phyloP scores from a whole-genome alignment of 164 flowering plant genomes.

The Litsea cubeba region DNA sequence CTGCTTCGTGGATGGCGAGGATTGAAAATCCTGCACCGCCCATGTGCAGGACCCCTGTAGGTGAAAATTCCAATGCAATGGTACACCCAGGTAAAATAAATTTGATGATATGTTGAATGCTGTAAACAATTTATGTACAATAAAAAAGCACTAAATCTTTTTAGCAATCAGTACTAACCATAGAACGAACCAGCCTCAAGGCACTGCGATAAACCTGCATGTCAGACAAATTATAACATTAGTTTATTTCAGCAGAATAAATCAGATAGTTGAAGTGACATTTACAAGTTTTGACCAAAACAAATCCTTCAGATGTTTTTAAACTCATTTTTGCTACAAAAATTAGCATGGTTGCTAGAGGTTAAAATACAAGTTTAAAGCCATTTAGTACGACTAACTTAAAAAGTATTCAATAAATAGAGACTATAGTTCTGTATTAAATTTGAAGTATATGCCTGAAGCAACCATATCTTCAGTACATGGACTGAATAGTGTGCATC shows the following conservation, averaged over 20 bases:
- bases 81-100: too few relatives aligned
- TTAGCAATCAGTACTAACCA: constrained; percentile 50
- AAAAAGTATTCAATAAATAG: neutral
- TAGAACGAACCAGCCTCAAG: constrained; percentile 87
- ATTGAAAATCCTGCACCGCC: too few relatives aligned
- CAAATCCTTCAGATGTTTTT: neutral
- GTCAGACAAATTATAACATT: constrained; percentile 3
- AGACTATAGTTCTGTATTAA: neutral
- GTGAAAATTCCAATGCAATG: too few relatives aligned
- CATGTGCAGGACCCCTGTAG: too few relatives aligned
- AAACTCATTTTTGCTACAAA: neutral
- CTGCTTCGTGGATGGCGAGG: too few relatives aligned
- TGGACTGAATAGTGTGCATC: neutral
- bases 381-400: neutral
- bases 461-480: neutral
- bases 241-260: neutral
- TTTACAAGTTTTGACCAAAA: neutral
- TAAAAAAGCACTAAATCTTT: neutral
- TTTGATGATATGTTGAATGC: too few relatives aligned
- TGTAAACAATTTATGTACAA: neutral
- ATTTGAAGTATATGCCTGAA: neutral
- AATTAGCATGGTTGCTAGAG: neutral
- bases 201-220: constrained; percentile 95
- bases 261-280: neutral
- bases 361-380: neutral